Percentiles rank a stretch among this genome's conserved stretches.
These are phyloP conservation scores for Hypoxylon rubiginosum DNA, from an alignment of 2,329 filamentous ascomycete species.

Conservation along the genomic window DNA sequence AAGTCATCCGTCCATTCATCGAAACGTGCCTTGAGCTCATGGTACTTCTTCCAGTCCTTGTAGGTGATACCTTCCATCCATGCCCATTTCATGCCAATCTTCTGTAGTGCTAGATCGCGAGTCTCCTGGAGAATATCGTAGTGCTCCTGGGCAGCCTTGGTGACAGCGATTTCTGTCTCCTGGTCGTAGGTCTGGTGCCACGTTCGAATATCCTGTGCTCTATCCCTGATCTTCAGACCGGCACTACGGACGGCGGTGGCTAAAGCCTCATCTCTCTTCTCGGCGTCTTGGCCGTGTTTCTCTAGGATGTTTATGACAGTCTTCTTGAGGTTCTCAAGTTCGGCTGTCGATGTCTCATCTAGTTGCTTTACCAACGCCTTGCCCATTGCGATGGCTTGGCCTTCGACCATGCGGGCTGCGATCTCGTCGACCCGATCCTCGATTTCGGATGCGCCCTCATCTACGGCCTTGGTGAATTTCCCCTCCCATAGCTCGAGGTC, in stretches of 20 bases:
- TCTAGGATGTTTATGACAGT: constrained; percentile 75
- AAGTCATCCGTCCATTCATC: constrained; percentile 88
- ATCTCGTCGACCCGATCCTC: constrained; percentile 76
- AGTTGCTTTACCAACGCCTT: constrained; percentile 76
- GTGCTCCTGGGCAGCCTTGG: constrained; percentile 81
- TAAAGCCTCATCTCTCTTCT: constrained; percentile 60
- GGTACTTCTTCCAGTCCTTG: constrained; percentile 97
- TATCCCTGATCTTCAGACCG: constrained; percentile 80
- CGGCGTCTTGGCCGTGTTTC: constrained; percentile 62
- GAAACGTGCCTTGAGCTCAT: constrained; percentile 85
- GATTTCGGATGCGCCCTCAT: constrained; percentile 82
- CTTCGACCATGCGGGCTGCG: constrained; percentile 67
- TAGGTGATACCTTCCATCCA: constrained; percentile 97
- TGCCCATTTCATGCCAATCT: constrained; percentile 94
- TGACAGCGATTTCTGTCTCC: constrained; percentile 77
- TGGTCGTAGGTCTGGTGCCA: constrained; percentile 82
- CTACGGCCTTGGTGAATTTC: constrained; percentile 87
- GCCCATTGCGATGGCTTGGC: constrained; percentile 75
- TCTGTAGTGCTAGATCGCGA: constrained; percentile 85
- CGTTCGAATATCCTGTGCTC: constrained; percentile 79
- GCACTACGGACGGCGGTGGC: constrained; percentile 70
- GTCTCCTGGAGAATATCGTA: constrained; percentile 86
- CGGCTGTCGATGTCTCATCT: constrained; percentile 73
- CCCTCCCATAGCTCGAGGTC: constrained; percentile 89
- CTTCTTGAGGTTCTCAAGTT: constrained; percentile 75